Base-by-base conservation (phyloP, 2,329 filamentous ascomycete genomes). In the Mariannaea sp. region DNA sequence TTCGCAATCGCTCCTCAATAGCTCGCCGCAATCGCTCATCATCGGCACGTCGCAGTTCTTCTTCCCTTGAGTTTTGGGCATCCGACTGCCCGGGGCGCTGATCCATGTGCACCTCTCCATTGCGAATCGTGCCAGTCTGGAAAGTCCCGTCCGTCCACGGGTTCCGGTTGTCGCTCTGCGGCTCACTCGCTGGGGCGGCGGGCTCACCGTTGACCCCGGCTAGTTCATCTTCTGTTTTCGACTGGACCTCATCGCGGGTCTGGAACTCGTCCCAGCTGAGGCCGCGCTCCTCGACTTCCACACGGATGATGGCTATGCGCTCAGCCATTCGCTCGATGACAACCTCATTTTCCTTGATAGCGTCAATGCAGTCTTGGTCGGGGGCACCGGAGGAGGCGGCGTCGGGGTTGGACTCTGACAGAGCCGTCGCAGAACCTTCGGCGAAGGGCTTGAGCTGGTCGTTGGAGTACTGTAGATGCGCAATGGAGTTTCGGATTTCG, bases 381-480 rank as follows among this genome's bases (percentile, higher is more conserved):
- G 85, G 72, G 13, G 54, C 59, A 3, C 57, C 53, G 3, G 29
- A 20, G 14, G 59, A 45, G 22, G 27, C 55, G 16, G 40, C 22
- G n/a, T 40, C 33, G 9, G n/a, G n/a, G n/a, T n/a, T n/a, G n/a
- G n/a, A n/a, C n/a, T 54, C 55, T 35, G 67, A 60, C 14, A 64
- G 14, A n/a, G 73, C 66, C 0, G 72, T 65, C 3, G 69, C 70
- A 17, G 68, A 65, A 22, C 78, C 80, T 12, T 84, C 79, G 50
- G 87, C 86, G 63, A 83, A 91, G 27, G 87, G 87, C 49, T 80
- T 77, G 53, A 92, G 84, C 70, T 92, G 84, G 58, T 81, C 80
- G 74, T 92, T 92, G 58, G 85, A 89, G 70, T 85, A 85, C 65
- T 86, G 81, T 20, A 92, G 84, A 71, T 92, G 88, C 19, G 81